A percentile compares a stretch with the other conserved stretches of the same genome.
Conservation (phyloP, 495 filamentous ascomycete genomes). For the Podospora comata region DNA sequence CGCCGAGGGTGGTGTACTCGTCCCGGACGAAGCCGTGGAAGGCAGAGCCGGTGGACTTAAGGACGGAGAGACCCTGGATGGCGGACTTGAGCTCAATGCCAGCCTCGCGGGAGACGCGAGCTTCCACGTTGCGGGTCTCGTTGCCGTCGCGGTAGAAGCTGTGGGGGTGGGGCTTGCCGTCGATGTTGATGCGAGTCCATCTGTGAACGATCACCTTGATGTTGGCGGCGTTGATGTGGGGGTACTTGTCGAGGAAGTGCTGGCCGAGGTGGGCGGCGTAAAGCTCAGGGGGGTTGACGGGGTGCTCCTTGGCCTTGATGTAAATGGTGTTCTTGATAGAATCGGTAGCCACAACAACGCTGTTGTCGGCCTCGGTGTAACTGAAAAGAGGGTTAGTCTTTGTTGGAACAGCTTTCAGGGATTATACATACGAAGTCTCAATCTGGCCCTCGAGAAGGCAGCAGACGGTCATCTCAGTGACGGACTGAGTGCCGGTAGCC, state of each 20-base stretch:
- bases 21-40: slow-evolving; percentile 93
- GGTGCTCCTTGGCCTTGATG: slow-evolving; percentile 88
- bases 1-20: slow-evolving; percentile 84
- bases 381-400: slow-evolving; percentile 39
- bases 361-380: slow-evolving; percentile 93
- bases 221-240: slow-evolving; percentile 80
- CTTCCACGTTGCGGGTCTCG: slow-evolving; percentile 78
- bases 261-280: slow-evolving; percentile 78
- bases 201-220: slow-evolving; percentile 79
- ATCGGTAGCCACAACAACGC: slow-evolving; percentile 91
- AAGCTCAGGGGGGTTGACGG: slow-evolving; percentile 88
- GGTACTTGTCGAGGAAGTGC: slow-evolving; percentile 85
- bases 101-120: slow-evolving; percentile 45
- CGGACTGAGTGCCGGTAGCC: slow-evolving; percentile 70
- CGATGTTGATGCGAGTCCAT: slow-evolving; percentile 86
- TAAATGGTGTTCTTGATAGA: slow-evolving; percentile 98
- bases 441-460: slow-evolving; percentile 88
- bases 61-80: slow-evolving; percentile 74
- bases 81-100: slow-evolving; percentile 71
- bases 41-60: slow-evolving; percentile 95
- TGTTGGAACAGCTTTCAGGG: not conserved
- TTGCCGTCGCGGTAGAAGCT: slow-evolving; percentile 86
- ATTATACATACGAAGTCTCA: slow-evolving; percentile 66
- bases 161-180: slow-evolving; percentile 93
- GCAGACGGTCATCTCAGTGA: slow-evolving; percentile 93